A percentile compares a stretch with the other conserved stretches of the same genome.
phyloP scores from a whole-genome alignment of 495 filamentous ascomycete species.

The Neurospora sp. region DNA sequence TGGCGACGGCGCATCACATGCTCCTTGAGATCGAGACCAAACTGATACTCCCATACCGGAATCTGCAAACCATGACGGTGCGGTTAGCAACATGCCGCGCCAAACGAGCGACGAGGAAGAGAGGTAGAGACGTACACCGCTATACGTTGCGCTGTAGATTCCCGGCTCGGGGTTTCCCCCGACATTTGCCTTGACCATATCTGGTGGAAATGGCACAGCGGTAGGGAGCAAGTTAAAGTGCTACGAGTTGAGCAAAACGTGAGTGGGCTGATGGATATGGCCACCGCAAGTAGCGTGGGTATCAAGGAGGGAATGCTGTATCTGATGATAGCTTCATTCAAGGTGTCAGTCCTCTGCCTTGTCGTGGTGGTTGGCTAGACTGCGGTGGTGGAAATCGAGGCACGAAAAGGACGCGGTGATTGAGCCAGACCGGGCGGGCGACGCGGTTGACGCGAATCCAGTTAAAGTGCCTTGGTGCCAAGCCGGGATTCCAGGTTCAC shows the following conservation, averaged over 20 bases:
- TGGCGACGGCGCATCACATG: constrained; percentile 81
- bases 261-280: background rate
- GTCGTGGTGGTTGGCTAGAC: background rate
- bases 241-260: background rate
- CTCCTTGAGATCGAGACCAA: constrained; percentile 57
- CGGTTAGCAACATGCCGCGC: background rate
- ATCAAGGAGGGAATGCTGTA: background rate
- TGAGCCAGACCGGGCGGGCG: constrained; percentile 1
- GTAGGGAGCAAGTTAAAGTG: background rate
- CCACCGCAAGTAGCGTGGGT: background rate
- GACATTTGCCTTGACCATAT: constrained; percentile 31
- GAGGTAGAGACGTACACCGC: constrained; percentile 58
- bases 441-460: constrained; percentile 22
- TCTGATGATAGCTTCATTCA: background rate
- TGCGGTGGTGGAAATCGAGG: constrained; percentile 9
- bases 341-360: background rate
- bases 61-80: constrained; percentile 48
- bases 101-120: background rate
- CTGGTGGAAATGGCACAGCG: background rate
- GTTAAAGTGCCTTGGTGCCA: constrained; percentile 12
- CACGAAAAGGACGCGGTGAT: constrained; percentile 23
- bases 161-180: constrained; percentile 19
- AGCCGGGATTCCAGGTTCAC: background rate
- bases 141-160: constrained; percentile 88
- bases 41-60: constrained; percentile 82